These are phyloP conservation scores for Citrus glauca DNA, from an alignment of 345 rosid genomes.

Conservation along the genomic window DNA sequence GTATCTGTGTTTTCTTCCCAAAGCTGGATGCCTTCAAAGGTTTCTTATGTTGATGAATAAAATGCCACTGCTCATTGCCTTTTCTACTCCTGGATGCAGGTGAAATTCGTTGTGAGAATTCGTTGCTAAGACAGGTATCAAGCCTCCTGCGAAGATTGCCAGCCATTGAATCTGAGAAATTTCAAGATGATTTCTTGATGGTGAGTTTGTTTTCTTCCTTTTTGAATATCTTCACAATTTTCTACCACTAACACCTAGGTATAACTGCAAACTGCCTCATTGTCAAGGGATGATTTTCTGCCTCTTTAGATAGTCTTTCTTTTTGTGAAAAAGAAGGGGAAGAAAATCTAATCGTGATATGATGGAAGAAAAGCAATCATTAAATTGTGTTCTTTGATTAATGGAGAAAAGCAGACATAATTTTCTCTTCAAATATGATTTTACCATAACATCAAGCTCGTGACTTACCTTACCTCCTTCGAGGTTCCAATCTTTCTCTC, in stretches of 20 bases:
- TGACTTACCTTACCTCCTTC: not conserved
- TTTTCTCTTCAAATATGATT: not conserved
- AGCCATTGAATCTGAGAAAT: conserved; percentile 86
- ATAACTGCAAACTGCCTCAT: not conserved
- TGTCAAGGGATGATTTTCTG: not conserved
- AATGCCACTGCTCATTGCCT: not conserved
- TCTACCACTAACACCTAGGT: no score
- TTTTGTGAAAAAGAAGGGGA: not conserved
- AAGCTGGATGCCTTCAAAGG: not conserved
- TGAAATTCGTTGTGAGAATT: conserved; percentile 87
- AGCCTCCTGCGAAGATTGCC: conserved; percentile 94
- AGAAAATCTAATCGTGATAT: not conserved
- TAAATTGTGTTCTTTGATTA: not conserved
- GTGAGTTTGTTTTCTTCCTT: conserved; percentile 35
- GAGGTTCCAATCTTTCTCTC: no score
- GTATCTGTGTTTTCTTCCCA: not conserved
- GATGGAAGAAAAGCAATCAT: not conserved
- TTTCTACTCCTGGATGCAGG: conserved; percentile 42
- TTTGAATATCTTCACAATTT: not conserved
- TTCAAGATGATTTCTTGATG: conserved; percentile 94
- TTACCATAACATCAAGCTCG: not conserved
- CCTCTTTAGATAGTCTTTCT: not conserved
- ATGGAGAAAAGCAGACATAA: not conserved
- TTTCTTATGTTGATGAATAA: not conserved
- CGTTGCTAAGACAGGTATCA: conserved; percentile 87